A percentile compares a stretch with the other conserved stretches of the same genome.
Evolutionary conservation across 2,329 filamentous ascomycete genomes (phyloP).

Genomic region (Trichoderma breve): DNA sequence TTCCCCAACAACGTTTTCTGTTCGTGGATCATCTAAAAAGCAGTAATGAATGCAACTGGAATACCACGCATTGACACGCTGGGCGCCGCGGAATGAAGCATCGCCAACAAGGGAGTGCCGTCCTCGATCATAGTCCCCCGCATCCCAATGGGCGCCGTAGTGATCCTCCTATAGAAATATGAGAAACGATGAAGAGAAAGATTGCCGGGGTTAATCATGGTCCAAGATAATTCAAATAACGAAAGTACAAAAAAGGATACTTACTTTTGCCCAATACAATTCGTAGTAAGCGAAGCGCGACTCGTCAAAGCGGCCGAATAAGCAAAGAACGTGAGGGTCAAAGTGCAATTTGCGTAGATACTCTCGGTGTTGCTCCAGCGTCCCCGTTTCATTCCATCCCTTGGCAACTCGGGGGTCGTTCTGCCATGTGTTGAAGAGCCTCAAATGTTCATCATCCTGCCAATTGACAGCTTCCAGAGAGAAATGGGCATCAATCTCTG

Average conservation of each 20-base stretch:
- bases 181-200: background rate
- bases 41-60: conserved; percentile 57
- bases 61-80: conserved; percentile 58
- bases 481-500: conserved; percentile 69
- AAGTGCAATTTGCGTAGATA: conserved; percentile 65
- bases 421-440: conserved; percentile 73
- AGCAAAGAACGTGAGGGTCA: conserved; percentile 65
- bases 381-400: conserved; percentile 75
- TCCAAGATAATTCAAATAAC: background rate
- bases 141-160: conserved; percentile 56
- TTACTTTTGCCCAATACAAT: conserved; percentile 65
- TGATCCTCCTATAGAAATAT: conserved; percentile 44
- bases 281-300: conserved; percentile 72
- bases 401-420: conserved; percentile 75
- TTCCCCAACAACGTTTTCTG: conserved; percentile 47
- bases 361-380: conserved; percentile 66
- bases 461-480: conserved; percentile 69
- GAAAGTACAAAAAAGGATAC: background rate
- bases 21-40: conserved; percentile 58
- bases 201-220: background rate
- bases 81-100: conserved; percentile 50
- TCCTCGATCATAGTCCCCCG: conserved; percentile 56
- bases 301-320: conserved; percentile 69
- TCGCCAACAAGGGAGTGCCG: conserved; percentile 61
- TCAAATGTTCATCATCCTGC: conserved; percentile 57